A percentile compares a stretch with the other conserved stretches of the same genome.
phyloP scores from a whole-genome alignment of 768 basidiomycete species.

The Suillus hirtellus region DNA sequence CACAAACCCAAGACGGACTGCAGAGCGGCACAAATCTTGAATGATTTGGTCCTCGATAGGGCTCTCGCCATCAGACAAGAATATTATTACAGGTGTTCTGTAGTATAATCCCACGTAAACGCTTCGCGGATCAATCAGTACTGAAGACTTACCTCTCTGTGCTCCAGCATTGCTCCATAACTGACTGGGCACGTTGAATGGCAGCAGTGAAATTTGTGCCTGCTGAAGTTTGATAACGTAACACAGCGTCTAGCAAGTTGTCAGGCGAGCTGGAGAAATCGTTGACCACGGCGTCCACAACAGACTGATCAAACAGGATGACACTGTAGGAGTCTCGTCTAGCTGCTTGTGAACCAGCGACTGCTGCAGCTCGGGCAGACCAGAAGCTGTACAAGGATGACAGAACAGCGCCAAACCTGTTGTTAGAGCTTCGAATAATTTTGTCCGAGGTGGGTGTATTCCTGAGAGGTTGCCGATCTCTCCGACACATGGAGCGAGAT shows the following conservation, averaged over 20 bases:
- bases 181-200: constrained; percentile 31
- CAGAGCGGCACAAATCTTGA: constrained; percentile 41
- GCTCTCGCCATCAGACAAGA: constrained; percentile 57
- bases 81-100: constrained; percentile 44
- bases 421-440: constrained; percentile 40
- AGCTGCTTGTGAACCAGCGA: constrained; percentile 25
- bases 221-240: constrained; percentile 30
- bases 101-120: constrained; percentile 26
- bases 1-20: constrained; percentile 45
- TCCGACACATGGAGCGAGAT: background rate
- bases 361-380: constrained; percentile 46
- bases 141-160: constrained; percentile 41
- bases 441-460: constrained; percentile 41
- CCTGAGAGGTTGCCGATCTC: background rate
- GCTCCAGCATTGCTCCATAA: constrained; percentile 51
- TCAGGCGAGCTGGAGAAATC: constrained; percentile 49
- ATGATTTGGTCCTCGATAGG: constrained; percentile 37
- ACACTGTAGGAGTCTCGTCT: constrained; percentile 60
- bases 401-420: constrained; percentile 60
- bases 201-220: constrained; percentile 50
- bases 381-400: constrained; percentile 60
- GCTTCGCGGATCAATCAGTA: background rate
- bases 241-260: constrained; percentile 39
- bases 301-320: constrained; percentile 41
- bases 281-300: constrained; percentile 36